Evolutionary conservation across 345 rosid genomes (phyloP).

Genomic region (Jatropha curcas): DNA sequence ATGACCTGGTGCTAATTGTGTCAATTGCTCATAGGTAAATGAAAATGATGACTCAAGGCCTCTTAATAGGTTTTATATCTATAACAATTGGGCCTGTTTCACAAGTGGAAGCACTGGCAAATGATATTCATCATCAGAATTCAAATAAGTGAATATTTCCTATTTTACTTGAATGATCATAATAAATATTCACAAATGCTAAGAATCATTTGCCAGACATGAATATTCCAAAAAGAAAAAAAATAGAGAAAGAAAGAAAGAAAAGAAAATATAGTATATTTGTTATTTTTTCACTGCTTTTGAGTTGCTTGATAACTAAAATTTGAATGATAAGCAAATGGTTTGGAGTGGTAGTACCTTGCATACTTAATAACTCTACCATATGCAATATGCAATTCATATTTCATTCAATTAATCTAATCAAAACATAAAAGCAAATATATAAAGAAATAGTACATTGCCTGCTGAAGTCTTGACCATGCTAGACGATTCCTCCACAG

Average conservation of each 20-base stretch:
- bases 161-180: neutral
- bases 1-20: neutral
- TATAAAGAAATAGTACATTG: slow-evolving; percentile 68
- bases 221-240: too few species aligned
- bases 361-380: neutral
- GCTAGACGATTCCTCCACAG: slow-evolving; percentile 72
- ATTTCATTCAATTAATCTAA: slow-evolving; percentile 11
- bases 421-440: slow-evolving; percentile 13
- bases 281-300: neutral
- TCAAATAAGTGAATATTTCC: neutral
- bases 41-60: neutral
- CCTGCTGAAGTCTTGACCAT: slow-evolving; percentile 80
- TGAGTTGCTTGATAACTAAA: neutral
- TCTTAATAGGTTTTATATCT: neutral
- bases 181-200: neutral
- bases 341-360: too few species aligned
- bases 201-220: neutral
- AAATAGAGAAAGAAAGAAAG: neutral
- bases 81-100: neutral
- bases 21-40: neutral
- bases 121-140: neutral
- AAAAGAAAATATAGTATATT: neutral
- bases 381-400: neutral
- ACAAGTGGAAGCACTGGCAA: neutral
- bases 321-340: neutral